Conservation (phyloP, 1,284 basidiomycete genomes). For the Pseudozyma sp. region DNA sequence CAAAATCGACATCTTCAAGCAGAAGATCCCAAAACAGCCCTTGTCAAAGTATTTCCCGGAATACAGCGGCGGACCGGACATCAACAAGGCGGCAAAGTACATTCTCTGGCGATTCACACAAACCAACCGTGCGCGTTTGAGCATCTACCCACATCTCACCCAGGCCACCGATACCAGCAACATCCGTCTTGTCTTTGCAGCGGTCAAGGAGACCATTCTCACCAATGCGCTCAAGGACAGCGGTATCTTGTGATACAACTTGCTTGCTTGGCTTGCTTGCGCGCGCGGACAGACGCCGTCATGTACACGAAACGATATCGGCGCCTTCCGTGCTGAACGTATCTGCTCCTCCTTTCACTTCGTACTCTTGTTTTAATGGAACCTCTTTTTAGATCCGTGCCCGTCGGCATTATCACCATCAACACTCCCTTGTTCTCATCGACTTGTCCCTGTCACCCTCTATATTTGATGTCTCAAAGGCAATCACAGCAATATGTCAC, state of each 20-base stretch:
- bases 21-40: constrained; percentile 80
- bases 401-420: constrained; percentile 11
- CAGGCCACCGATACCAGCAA: constrained; percentile 75
- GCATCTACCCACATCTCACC: constrained; percentile 70
- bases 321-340: too few relatives aligned
- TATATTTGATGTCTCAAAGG: constrained; percentile 1
- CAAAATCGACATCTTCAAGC: constrained; percentile 96
- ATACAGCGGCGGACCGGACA: constrained; percentile 87
- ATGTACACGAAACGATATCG: too few relatives aligned
- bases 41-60: constrained; percentile 92
- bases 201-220: constrained; percentile 82
- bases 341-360: constrained; percentile 12
- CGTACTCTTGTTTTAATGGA: constrained; percentile 43
- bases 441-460: constrained; percentile 1
- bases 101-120: constrained; percentile 98
- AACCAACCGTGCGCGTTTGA: constrained; percentile 76
- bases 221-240: constrained; percentile 57
- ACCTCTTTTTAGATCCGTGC: constrained; percentile 7
- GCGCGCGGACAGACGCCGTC: not conserved
- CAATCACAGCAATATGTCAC: constrained; percentile 13
- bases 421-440: not conserved
- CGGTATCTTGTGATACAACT: constrained; percentile 40
- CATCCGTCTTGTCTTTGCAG: constrained; percentile 91
- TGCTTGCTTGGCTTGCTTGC: not conserved
- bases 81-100: constrained; percentile 98